phyloP scores from a whole-genome alignment of 768 basidiomycete species.

The Termitomyces sp. region DNA sequence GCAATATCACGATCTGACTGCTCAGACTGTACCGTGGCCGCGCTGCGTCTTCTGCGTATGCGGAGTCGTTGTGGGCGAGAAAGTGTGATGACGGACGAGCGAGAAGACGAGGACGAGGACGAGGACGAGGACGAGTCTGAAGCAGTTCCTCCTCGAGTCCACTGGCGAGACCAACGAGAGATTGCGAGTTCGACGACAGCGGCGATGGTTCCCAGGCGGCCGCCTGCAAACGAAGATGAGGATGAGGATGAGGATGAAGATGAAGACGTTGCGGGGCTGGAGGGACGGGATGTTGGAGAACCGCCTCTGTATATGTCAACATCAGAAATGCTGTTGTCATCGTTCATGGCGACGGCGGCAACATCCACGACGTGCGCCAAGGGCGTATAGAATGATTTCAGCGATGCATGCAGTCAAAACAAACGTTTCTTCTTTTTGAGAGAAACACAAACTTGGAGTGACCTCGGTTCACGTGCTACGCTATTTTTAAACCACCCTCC shows the following conservation, averaged over 20 bases:
- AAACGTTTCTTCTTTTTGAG: not conserved
- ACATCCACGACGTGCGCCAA: slow-evolving; percentile 5
- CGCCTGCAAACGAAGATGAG: slow-evolving; percentile 33
- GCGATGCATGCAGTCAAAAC: not conserved
- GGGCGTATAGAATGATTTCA: not conserved
- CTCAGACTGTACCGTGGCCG: slow-evolving; percentile 46
- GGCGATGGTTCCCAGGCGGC: slow-evolving; percentile 49
- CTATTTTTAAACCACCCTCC: slow-evolving; percentile 14
- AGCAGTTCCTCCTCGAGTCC: slow-evolving; percentile 59
- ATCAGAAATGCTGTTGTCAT: slow-evolving; percentile 16
- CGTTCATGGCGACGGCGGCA: slow-evolving; percentile 8
- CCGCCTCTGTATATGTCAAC: slow-evolving; percentile 59
- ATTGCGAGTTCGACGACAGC: slow-evolving; percentile 70
- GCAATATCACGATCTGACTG: slow-evolving; percentile 58
- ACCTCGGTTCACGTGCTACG: slow-evolving; percentile 4
- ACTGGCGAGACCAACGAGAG: slow-evolving; percentile 63
- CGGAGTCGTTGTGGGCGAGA: slow-evolving; percentile 38
- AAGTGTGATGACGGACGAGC: slow-evolving; percentile 36
- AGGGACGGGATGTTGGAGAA: slow-evolving; percentile 27
- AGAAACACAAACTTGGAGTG: not conserved
- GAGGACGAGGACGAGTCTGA: slow-evolving; percentile 30
- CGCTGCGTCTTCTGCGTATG: slow-evolving; percentile 44
- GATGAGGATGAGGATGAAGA: slow-evolving; percentile 35
- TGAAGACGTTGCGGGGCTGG: slow-evolving; percentile 25
- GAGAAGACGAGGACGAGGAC: slow-evolving; percentile 44